Evolutionary conservation across 495 filamentous ascomycete species (phyloP).

Genomic region (Penicillium crystallinum): DNA sequence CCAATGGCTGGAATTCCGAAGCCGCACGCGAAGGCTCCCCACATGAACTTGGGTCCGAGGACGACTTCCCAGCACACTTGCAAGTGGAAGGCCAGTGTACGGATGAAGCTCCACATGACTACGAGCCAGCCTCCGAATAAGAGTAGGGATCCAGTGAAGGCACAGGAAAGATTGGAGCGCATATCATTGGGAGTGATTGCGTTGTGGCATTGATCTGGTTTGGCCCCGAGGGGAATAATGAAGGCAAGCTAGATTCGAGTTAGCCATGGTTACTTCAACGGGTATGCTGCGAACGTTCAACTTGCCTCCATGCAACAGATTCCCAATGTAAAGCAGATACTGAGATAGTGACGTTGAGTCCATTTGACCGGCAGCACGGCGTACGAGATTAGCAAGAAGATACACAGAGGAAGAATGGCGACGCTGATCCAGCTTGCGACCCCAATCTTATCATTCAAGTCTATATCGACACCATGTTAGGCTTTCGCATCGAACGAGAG

Average conservation of each 20-base stretch:
- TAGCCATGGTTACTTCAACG: background rate
- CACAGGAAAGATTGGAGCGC: conserved; percentile 74
- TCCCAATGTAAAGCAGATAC: conserved; percentile 72
- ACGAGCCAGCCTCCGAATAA: conserved; percentile 78
- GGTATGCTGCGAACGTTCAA: background rate
- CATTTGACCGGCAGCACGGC: conserved; percentile 78
- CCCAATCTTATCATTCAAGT: conserved; percentile 57
- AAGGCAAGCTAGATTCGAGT: conserved; percentile 52
- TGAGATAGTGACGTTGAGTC: conserved; percentile 89
- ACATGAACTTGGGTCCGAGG: conserved; percentile 86
- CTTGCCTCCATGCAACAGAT: conserved; percentile 74
- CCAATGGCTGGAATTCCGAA: conserved; percentile 78
- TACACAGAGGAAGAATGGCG: conserved; percentile 60
- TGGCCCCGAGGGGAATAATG: conserved; percentile 78
- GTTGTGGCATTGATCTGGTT: conserved; percentile 80
- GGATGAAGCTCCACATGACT: conserved; percentile 83
- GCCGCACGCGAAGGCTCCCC: conserved; percentile 70
- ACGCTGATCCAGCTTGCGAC: conserved; percentile 78
- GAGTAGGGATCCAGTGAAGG: conserved; percentile 80
- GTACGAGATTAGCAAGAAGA: conserved; percentile 80
- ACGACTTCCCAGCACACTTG: conserved; percentile 97
- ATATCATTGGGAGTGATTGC: conserved; percentile 91
- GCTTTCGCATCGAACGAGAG: background rate
- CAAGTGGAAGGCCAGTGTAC: conserved; percentile 86
- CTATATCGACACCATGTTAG: conserved; percentile 28